Base-by-base conservation (phyloP, 179 eudicot genomes). In the Dionaea muscipula region DNA sequence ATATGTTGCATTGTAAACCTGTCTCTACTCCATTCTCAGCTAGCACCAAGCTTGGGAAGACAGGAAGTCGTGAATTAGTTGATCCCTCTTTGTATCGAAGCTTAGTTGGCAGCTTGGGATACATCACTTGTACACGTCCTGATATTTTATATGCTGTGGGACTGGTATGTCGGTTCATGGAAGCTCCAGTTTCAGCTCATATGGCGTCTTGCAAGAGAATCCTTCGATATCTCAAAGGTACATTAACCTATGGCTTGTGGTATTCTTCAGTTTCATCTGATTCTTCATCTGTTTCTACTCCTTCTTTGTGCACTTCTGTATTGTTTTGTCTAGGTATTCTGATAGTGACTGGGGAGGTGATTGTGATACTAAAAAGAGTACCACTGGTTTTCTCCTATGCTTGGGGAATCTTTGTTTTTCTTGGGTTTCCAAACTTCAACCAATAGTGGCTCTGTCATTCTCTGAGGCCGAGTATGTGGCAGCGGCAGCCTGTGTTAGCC, bases 101-200 rank as follows among this genome's bases (percentile, higher is more conserved):
- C 2, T 12, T 39, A 8, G 36, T 56, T 15, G 48, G 60, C 1
- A 7, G 49, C 48, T 13, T 56, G 9, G 39, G 47, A 24, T 56
- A 56, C 18, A n/a, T 56, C n/a, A 4, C n/a, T 12, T n/a, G 13
- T 28, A 56, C 31, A 12, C 19, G 49, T 13, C 31, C 31, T 7
- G 49, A 56, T 41, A 2, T 56, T 25, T 10, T 31, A 12, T 56
- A 19, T n/a, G 14, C 18, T 15, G 60, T 56, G 9, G 36, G 60
- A 5, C 2, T 56, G 23, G 16, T 43, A 2, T 39, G 60, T 11
- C 16, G 49, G 0, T 56, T 39, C 21, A 56, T 56, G 49, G 33
- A 56, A 26, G 11, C 9, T 12, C 60, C 48, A 4, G 19, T 6
- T 10, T 18, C 2, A 1, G 8, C 33, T 6, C 60, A 39, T 25